Percentiles rank a stretch among this genome's conserved stretches.
Evolutionary conservation across 352 stramenopile genomes (phyloP).

Genomic region (Phytophthora agathidicida): DNA sequence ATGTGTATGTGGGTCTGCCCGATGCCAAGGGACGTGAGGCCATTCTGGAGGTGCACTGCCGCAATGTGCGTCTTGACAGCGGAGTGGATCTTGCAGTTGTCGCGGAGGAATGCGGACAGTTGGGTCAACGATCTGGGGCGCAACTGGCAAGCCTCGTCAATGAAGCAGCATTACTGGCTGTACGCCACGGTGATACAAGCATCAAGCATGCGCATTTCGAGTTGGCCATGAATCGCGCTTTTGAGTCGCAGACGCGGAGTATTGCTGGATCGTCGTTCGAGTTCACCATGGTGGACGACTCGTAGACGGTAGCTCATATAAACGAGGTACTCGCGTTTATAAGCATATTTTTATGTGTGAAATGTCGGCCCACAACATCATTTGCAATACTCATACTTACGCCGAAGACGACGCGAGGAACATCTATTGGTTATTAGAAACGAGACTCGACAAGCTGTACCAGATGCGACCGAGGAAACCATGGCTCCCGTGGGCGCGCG

Average conservation of each 20-base stretch:
- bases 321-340: too few relatives aligned
- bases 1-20: slow-evolving; percentile 95
- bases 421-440: background rate
- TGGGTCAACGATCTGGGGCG: slow-evolving; percentile 65
- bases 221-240: slow-evolving; percentile 64
- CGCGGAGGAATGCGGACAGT: slow-evolving; percentile 51
- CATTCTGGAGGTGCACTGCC: slow-evolving; percentile 67
- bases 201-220: slow-evolving; percentile 72
- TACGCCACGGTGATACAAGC: slow-evolving; percentile 57
- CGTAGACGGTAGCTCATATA: too few relatives aligned
- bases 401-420: too few relatives aligned
- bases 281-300: slow-evolving; percentile 45
- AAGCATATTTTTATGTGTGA: too few relatives aligned
- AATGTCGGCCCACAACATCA: too few relatives aligned
- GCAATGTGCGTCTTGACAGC: slow-evolving; percentile 50
- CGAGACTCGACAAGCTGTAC: background rate
- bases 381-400: too few relatives aligned
- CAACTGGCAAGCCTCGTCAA: slow-evolving; percentile 79
- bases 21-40: slow-evolving; percentile 89
- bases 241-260: slow-evolving; percentile 58
- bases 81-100: slow-evolving; percentile 53
- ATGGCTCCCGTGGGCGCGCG: too few relatives aligned
- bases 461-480: background rate
- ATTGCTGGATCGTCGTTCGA: slow-evolving; percentile 56
- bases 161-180: slow-evolving; percentile 73